Conservation (phyloP, 148 eudicot species). For the Camellia granthamiana region DNA sequence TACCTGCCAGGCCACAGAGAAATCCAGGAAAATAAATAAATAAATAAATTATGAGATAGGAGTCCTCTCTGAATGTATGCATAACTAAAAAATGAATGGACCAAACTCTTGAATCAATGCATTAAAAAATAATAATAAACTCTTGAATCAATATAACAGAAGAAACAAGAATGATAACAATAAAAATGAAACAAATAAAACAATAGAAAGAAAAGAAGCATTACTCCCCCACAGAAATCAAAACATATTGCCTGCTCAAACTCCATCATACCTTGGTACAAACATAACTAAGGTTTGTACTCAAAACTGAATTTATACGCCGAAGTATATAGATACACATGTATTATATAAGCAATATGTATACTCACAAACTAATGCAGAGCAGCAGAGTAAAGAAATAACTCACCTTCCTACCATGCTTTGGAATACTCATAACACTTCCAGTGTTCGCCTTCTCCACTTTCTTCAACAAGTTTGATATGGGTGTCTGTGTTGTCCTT, state of each 20-base stretch:
- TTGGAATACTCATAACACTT: constrained; percentile 55
- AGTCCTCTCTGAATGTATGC: constrained; percentile 2
- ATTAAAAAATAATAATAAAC: not conserved
- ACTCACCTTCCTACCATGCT: constrained; percentile 84
- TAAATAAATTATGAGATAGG: not conserved
- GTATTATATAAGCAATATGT: not conserved
- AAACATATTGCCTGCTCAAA: not conserved
- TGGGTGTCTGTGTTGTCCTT: constrained; percentile 57
- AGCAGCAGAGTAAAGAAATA: not conserved
- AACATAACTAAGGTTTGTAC: not conserved
- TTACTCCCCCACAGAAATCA: constrained; percentile 1
- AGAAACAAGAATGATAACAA: too few species aligned
- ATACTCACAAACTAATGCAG: constrained; percentile 2
- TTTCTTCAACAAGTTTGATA: constrained; percentile 62
- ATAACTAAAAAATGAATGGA: not conserved
- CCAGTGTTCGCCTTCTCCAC: constrained; percentile 66
- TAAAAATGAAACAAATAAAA: too few species aligned
- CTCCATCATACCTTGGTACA: not conserved
- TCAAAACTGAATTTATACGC: constrained; percentile 1
- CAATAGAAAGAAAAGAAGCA: not conserved
- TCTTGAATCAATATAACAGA: too few species aligned
- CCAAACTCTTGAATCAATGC: constrained; percentile 10
- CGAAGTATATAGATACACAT: constrained; percentile 6
- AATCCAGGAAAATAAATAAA: constrained; percentile 9
- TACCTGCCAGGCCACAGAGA: constrained; percentile 47